phyloP scores from a whole-genome alignment of 306 rosid genomes.

The Cucumis melo region DNA sequence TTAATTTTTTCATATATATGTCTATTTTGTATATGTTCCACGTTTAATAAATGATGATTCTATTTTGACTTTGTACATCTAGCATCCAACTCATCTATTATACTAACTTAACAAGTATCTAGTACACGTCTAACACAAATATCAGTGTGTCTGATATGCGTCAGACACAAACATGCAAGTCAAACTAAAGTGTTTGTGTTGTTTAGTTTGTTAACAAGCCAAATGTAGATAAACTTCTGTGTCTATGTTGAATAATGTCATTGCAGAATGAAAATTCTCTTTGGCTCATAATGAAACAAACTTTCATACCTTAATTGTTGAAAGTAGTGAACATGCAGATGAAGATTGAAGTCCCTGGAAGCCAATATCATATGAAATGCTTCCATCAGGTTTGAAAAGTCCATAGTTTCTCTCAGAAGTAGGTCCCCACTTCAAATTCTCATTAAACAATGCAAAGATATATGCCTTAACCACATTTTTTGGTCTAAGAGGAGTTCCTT shows the following conservation, averaged over 20 bases:
- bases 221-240: not conserved
- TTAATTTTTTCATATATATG: too few relatives aligned
- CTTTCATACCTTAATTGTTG: slow-evolving; percentile 52
- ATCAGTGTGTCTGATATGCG: too few relatives aligned
- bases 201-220: not conserved
- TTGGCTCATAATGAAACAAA: not conserved
- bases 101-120: too few relatives aligned
- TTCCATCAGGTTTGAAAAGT: slow-evolving; percentile 83
- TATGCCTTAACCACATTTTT: slow-evolving; percentile 60
- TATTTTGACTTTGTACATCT: too few relatives aligned
- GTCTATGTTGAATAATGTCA: not conserved
- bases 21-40: too few relatives aligned
- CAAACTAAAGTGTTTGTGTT: too few relatives aligned
- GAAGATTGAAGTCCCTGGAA: slow-evolving; percentile 67
- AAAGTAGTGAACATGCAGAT: slow-evolving; percentile 35
- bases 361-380: slow-evolving; percentile 67
- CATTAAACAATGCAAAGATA: slow-evolving; percentile 72
- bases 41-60: too few relatives aligned
- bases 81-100: too few relatives aligned
- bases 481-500: slow-evolving; percentile 90
- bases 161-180: too few relatives aligned
- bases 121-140: too few relatives aligned
- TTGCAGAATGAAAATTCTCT: not conserved
- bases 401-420: slow-evolving; percentile 80
- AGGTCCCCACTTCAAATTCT: slow-evolving; percentile 48